These are phyloP conservation scores for Rhizoctonia solani DNA, from an alignment of 1,284 basidiomycete genomes.

Conservation along the genomic window DNA sequence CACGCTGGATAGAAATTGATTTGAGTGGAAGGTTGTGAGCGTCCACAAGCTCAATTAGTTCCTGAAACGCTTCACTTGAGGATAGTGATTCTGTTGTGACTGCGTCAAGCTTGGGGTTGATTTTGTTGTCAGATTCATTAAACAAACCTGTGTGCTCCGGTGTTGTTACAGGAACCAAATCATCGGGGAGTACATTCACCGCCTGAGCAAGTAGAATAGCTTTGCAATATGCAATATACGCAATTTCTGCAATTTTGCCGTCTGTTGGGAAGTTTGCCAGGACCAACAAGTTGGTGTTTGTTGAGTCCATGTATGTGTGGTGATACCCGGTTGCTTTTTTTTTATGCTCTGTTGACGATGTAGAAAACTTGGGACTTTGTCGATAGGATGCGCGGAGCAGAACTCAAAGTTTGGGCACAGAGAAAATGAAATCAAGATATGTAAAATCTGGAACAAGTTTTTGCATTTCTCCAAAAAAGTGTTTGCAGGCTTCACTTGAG, in stretches of 20 bases:
- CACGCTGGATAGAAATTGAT: not conserved
- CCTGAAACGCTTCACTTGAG: not conserved
- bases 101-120: not conserved
- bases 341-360: too few relatives aligned
- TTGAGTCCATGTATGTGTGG: not conserved
- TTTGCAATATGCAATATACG: not conserved
- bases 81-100: not conserved
- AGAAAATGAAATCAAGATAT: conserved; percentile 45
- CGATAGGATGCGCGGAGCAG: not conserved
- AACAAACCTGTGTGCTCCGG: too few relatives aligned
- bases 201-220: not conserved
- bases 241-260: not conserved
- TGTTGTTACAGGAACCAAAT: too few relatives aligned
- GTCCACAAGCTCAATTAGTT: not conserved
- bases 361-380: too few relatives aligned
- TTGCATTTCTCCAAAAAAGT: conserved; percentile 47
- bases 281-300: not conserved
- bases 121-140: not conserved
- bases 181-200: not conserved
- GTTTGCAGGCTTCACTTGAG: conserved; percentile 48
- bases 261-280: not conserved
- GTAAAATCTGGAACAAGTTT: conserved; percentile 49
- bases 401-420: conserved; percentile 43
- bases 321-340: not conserved
- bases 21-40: not conserved